Conservation (phyloP, 805 yeast species). For the Wickerhamiella bombiphila region DNA sequence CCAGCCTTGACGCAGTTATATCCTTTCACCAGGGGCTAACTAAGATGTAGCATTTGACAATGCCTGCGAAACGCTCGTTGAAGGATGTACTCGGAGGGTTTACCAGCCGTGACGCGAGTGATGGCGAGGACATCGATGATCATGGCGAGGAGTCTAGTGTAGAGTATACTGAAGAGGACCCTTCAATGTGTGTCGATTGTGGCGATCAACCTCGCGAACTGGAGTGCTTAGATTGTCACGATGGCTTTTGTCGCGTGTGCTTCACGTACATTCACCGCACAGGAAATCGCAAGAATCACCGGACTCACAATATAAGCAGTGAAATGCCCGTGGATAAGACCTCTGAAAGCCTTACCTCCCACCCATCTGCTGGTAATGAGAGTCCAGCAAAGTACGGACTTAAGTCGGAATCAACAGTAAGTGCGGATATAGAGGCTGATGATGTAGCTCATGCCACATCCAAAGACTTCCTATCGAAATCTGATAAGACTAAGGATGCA, state of each 20-base stretch:
- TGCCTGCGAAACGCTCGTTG: slow-evolving; percentile 2
- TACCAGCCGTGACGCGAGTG: background rate
- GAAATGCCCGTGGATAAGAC: background rate
- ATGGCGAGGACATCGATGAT: slow-evolving; percentile 2
- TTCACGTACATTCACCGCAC: slow-evolving; percentile 54
- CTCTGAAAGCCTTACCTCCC: background rate
- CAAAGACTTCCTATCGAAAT: background rate
- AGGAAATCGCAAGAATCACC: slow-evolving; percentile 29
- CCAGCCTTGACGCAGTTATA: too few relatives aligned
- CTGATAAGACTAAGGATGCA: slow-evolving; percentile 5
- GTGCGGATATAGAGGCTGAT: background rate
- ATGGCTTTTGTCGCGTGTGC: slow-evolving; percentile 55
- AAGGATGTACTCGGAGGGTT: background rate
- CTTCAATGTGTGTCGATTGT: slow-evolving; percentile 48
- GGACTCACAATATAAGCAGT: slow-evolving; percentile 5
- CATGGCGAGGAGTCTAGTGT: slow-evolving; percentile 2
- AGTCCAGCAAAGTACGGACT: background rate
- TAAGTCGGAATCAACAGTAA: background rate
- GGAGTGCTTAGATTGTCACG: slow-evolving; percentile 49
- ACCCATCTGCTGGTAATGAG: background rate
- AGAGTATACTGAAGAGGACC: slow-evolving; percentile 1
- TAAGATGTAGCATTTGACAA: too few relatives aligned
- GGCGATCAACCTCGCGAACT: slow-evolving; percentile 56
- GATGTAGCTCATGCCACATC: slow-evolving; percentile 10
- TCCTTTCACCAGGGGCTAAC: too few relatives aligned